Evolutionary conservation across 495 filamentous ascomycete genomes (phyloP).

Genomic region (Hyaloscypha bicolor): DNA sequence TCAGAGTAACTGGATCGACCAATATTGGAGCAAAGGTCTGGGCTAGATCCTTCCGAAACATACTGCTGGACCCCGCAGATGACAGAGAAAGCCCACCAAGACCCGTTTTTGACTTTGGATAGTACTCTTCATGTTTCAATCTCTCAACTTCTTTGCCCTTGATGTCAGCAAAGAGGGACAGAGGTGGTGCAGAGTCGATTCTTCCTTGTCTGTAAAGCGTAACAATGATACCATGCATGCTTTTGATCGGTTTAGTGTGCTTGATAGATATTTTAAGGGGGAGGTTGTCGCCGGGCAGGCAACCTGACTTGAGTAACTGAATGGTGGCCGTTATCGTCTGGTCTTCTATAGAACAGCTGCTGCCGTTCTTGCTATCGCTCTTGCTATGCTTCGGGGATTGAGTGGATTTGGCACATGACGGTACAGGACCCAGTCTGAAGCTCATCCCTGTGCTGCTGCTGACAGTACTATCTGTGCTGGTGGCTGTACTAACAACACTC

Average conservation of each 20-base stretch:
- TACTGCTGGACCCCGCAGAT: slow-evolving; percentile 76
- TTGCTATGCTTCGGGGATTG: not conserved
- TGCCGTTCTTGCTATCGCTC: slow-evolving; percentile 20
- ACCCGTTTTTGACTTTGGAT: slow-evolving; percentile 70
- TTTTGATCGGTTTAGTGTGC: slow-evolving; percentile 85
- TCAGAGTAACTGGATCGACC: slow-evolving; percentile 78
- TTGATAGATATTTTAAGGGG: slow-evolving; percentile 79
- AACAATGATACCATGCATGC: slow-evolving; percentile 87
- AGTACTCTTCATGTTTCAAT: slow-evolving; percentile 77
- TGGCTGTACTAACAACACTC: slow-evolving; percentile 52
- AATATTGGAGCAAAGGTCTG: slow-evolving; percentile 86
- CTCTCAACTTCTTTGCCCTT: slow-evolving; percentile 62
- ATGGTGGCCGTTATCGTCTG: slow-evolving; percentile 88
- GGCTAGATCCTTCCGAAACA: slow-evolving; percentile 90
- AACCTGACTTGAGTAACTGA: slow-evolving; percentile 79
- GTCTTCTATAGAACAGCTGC: slow-evolving; percentile 25
- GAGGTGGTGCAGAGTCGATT: slow-evolving; percentile 80
- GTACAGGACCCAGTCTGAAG: slow-evolving; percentile 42
- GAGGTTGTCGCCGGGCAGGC: slow-evolving; percentile 81
- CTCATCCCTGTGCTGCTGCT: slow-evolving; percentile 59
- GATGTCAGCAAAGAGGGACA: slow-evolving; percentile 56
- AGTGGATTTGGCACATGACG: slow-evolving; percentile 25
- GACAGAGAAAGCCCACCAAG: slow-evolving; percentile 81
- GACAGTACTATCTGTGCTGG: slow-evolving; percentile 61
- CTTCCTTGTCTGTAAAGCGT: slow-evolving; percentile 91